Evolutionary conservation across 2,329 filamentous ascomycete genomes (phyloP).

Genomic region (Diaporthe ilicicola): DNA sequence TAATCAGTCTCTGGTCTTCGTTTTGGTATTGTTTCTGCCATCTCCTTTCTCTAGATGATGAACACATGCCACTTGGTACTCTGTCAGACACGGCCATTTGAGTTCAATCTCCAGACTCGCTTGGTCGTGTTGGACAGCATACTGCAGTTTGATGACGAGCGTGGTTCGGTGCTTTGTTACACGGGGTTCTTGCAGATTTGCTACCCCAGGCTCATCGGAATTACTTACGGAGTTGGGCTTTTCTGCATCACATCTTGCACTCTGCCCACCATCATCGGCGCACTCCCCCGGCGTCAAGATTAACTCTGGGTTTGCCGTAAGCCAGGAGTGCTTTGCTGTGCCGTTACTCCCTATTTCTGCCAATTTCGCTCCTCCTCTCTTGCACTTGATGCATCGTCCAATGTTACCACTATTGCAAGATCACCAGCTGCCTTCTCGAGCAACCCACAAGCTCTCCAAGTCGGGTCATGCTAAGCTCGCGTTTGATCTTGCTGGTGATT

Average conservation of each 20-base stretch:
- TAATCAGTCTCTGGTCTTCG: not conserved
- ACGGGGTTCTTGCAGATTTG: not conserved
- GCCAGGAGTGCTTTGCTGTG: no score
- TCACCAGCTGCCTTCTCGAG: not conserved
- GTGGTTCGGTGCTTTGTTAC: not conserved
- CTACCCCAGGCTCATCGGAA: not conserved
- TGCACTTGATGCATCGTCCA: not conserved
- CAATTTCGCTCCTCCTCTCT: not conserved
- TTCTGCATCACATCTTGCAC: not conserved
- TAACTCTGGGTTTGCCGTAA: not conserved
- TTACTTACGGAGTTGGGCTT: no score
- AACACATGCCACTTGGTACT: not conserved
- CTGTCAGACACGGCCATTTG: not conserved
- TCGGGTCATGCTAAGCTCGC: not conserved
- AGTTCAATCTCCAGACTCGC: constrained; percentile 3
- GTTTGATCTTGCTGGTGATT: not conserved
- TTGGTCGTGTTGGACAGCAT: constrained; percentile 9
- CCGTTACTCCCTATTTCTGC: not conserved
- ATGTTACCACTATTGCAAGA: not conserved
- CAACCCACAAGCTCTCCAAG: not conserved
- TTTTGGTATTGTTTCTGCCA: not conserved
- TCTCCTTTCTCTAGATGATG: not conserved
- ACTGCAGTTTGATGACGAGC: not conserved
- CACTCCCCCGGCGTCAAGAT: not conserved
- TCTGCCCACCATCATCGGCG: not conserved